Conservation (phyloP, 345 rosid species). For the Ceriops decandra region DNA sequence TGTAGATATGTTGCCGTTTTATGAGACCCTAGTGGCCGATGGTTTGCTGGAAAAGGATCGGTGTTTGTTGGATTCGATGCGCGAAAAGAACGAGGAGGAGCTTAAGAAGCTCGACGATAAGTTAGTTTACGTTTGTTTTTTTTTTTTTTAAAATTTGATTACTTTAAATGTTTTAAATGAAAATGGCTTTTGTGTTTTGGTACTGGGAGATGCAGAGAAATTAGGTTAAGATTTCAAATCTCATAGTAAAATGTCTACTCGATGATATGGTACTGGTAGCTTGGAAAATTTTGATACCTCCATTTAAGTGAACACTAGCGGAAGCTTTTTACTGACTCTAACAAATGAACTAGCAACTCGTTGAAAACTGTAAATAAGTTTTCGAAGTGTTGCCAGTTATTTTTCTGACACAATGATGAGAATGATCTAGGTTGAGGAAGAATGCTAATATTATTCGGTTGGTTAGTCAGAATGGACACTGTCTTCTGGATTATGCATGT, state of each 20-base stretch:
- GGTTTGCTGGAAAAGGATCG: constrained; percentile 70
- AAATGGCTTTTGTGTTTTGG: neutral
- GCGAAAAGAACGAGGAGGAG: constrained; percentile 62
- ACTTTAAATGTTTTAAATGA: too few species aligned
- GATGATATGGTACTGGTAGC: neutral
- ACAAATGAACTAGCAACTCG: too few species aligned
- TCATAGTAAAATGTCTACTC: neutral
- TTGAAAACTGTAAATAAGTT: neutral
- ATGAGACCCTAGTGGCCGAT: constrained; percentile 71
- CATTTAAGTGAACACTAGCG: neutral
- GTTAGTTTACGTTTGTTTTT: constrained; percentile 38
- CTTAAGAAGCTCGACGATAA: constrained; percentile 86
- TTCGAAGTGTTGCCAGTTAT: neutral
- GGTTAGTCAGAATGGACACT: neutral
- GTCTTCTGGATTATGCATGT: neutral
- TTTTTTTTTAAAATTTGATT: too few species aligned
- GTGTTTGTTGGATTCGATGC: constrained; percentile 64
- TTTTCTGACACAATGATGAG: neutral
- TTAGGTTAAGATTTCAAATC: neutral
- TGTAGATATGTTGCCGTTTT: constrained; percentile 81
- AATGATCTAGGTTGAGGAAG: neutral
- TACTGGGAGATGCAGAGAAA: neutral
- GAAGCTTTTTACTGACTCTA: neutral
- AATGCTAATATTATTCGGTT: neutral
- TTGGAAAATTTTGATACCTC: neutral